Evolutionary conservation across 495 filamentous ascomycete genomes (phyloP), one percentile per base, ranked within the genome.

Genomic region (Neurospora sp.): DNA sequence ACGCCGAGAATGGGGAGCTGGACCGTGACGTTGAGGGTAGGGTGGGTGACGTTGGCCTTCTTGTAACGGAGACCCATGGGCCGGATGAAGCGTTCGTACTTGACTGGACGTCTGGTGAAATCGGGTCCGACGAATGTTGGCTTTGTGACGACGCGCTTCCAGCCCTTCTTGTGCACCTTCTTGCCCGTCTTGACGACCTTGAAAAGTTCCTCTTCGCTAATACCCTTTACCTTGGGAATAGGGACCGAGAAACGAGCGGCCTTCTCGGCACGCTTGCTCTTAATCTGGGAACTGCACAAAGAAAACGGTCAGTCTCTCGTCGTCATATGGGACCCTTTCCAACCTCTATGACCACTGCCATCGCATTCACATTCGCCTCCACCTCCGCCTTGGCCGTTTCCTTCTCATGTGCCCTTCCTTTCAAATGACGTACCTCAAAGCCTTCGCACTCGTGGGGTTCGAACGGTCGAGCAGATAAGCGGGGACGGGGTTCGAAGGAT

Each of bases 191-290:
- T 96, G 79, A 99, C 90, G 48, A 97, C 94, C 85, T 94, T 94
- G 86, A 99, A 98, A 90, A 97, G 95, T 85, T 99, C 96, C 86
- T 97, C 94, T 86, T 98, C 94, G 75, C 89, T 89, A 77, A 97
- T 97, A 74, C 96, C 96, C 78, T 90, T 86, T 38, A 98, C 95
- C 84, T 97, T 98, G 19, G 96, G 96, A 79, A 99, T 81, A 17
- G 96, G 96, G 69, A 99, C 96, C 45, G 88, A 89, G 80, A 97
- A 99, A 81, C 96, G 93, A n/a, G 96, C 96, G 28, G 94, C 93
- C 88, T 96, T 97, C 83, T 97, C 94, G 71, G 88, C 86, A 19
- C 94, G 85, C 80, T 86, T 86, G 75, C 78, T 78, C 76, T 79
- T 80, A 74, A 82, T 80, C 72, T 81, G 78, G 39, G 78, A 79